These are phyloP conservation scores for Ceratobasidium papillatum DNA, from an alignment of 1,284 basidiomycete species.

Conservation along the genomic window DNA sequence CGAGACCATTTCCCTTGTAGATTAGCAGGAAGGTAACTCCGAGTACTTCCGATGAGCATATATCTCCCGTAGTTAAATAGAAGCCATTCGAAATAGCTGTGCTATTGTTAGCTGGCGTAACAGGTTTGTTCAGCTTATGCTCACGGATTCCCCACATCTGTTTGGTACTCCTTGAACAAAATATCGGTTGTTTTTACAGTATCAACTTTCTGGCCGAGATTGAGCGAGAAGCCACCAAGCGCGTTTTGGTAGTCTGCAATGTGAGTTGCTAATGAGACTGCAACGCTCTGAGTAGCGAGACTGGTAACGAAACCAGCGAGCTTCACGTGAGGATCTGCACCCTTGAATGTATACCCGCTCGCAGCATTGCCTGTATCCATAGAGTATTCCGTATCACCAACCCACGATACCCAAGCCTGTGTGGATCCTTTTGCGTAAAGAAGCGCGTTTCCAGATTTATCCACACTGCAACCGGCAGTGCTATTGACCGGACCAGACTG, in stretches of 20 bases:
- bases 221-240: constrained; percentile 62
- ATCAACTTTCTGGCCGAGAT: constrained; percentile 66
- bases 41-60: constrained; percentile 66
- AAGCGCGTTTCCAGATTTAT: background rate
- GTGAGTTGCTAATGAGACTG: constrained; percentile 52
- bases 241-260: constrained; percentile 60
- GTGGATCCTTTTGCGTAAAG: constrained; percentile 57
- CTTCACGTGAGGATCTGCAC: constrained; percentile 64
- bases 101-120: background rate
- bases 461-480: constrained; percentile 56
- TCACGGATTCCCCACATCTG: constrained; percentile 61
- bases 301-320: constrained; percentile 57
- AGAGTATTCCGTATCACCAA: constrained; percentile 73
- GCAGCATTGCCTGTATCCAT: constrained; percentile 66
- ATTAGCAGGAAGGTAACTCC: constrained; percentile 72
- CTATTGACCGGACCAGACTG: constrained; percentile 53
- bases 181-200: constrained; percentile 65
- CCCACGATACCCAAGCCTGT: constrained; percentile 71
- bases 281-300: constrained; percentile 46
- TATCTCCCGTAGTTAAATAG: constrained; percentile 78
- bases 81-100: constrained; percentile 71
- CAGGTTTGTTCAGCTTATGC: background rate
- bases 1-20: constrained; percentile 77
- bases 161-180: constrained; percentile 61
- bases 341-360: constrained; percentile 67